Evolutionary conservation across 2,329 filamentous ascomycete species (phyloP).

Genomic region (Capronia americana): DNA sequence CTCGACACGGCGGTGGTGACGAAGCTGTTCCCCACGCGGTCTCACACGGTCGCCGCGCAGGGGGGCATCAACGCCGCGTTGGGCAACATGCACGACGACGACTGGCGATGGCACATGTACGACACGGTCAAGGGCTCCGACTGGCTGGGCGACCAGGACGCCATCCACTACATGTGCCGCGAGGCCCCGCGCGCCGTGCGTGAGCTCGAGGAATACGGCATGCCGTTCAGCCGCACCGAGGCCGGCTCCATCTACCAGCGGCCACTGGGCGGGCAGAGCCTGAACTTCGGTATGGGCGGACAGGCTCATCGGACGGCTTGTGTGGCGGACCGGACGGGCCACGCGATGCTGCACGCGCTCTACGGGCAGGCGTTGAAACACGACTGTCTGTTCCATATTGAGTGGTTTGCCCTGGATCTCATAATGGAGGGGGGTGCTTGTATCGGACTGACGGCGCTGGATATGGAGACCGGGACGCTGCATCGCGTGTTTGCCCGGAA

Average conservation of each 20-base stretch:
- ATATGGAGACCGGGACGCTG: constrained; percentile 89
- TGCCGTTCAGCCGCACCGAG: constrained; percentile 91
- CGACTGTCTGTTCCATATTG: constrained; percentile 99
- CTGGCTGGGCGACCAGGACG: constrained; percentile 66
- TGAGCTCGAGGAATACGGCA: constrained; percentile 91
- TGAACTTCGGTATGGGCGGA: constrained; percentile 92
- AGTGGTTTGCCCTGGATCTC: constrained; percentile 96
- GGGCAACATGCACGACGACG: constrained; percentile 62
- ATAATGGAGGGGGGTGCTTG: constrained; percentile 98
- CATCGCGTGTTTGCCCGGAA: constrained; percentile 89
- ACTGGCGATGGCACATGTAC: constrained; percentile 68
- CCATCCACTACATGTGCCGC: constrained; percentile 66
- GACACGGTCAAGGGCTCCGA: constrained; percentile 64
- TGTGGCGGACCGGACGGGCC: constrained; percentile 93
- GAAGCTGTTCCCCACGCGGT: constrained; percentile 69
- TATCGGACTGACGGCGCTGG: constrained; percentile 91
- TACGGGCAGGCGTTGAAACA: constrained; percentile 96
- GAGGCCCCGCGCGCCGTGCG: constrained; percentile 61
- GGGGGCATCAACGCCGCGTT: constrained; percentile 68
- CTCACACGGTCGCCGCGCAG: constrained; percentile 70
- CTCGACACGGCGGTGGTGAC: constrained; percentile 70
- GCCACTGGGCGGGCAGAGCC: constrained; percentile 96
- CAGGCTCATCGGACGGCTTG: constrained; percentile 98
- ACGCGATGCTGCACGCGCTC: constrained; percentile 96
- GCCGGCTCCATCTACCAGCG: constrained; percentile 98